Percentiles rank a stretch among this genome's conserved stretches.
Conservation (phyloP, 169 alveolate genomes). For the Eimeria acervulina region DNA sequence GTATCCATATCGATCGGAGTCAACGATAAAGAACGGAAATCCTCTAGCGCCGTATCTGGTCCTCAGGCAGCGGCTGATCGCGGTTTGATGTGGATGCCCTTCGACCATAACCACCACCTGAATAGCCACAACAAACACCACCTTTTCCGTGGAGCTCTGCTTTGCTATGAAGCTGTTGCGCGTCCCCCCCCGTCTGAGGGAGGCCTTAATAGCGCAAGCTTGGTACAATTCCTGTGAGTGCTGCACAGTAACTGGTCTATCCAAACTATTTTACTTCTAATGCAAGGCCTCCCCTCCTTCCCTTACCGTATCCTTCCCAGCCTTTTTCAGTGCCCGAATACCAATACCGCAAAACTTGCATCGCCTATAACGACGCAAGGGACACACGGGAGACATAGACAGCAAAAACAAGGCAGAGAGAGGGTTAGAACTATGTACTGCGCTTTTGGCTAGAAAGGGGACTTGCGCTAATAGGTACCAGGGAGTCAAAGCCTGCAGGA, state of each 20-base stretch:
- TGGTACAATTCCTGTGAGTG: neutral
- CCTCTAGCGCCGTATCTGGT: constrained; percentile 12
- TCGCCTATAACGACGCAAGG: neutral
- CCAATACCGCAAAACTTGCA: constrained; percentile 71
- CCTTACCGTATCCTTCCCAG: constrained; percentile 54
- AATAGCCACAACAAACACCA: neutral
- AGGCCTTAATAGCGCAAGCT: neutral
- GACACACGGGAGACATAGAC: too few relatives aligned
- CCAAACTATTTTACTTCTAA: neutral
- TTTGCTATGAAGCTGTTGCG: neutral
- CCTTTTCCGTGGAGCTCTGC: neutral
- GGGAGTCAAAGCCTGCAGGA: neutral
- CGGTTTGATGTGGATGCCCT: constrained; percentile 40
- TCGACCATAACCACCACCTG: constrained; percentile 69
- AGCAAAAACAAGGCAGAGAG: neutral
- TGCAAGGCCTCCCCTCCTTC: too few relatives aligned
- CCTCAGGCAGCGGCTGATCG: neutral
- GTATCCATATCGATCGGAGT: neutral
- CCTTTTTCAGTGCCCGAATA: constrained; percentile 25
- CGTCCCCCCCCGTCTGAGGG: too few relatives aligned
- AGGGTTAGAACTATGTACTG: neutral
- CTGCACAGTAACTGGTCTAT: neutral
- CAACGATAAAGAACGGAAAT: constrained; percentile 44
- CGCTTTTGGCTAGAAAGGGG: neutral
- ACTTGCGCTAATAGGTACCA: neutral